Evolutionary conservation across 257 asterid species (phyloP).

Genomic region (Jaltomata sinuosa): DNA sequence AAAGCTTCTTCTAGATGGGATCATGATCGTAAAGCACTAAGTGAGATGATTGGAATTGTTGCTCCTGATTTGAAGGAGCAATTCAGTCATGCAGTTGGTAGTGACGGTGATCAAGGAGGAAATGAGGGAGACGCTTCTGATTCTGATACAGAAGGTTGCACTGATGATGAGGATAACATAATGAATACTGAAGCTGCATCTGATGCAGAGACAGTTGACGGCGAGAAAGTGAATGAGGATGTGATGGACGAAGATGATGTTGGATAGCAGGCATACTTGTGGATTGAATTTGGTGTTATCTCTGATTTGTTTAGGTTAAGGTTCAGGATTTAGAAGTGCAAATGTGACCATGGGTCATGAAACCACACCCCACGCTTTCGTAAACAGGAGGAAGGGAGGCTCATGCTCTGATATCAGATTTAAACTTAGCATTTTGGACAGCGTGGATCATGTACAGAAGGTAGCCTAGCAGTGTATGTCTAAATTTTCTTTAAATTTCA

Average conservation of each 20-base stretch:
- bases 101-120: constrained; percentile 25
- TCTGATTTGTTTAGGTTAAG: not conserved
- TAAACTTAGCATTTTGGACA: not conserved
- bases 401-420: not conserved
- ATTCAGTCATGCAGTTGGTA: constrained; percentile 41
- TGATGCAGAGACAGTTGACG: constrained; percentile 47
- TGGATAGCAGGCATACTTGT: constrained; percentile 6
- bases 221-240: constrained; percentile 21
- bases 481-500: not conserved
- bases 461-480: not conserved
- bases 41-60: constrained; percentile 70
- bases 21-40: constrained; percentile 43
- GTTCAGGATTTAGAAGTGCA: not conserved
- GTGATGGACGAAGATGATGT: constrained; percentile 49
- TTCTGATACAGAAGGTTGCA: constrained; percentile 55
- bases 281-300: not conserved
- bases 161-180: constrained; percentile 22
- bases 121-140: constrained; percentile 28
- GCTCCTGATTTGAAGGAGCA: constrained; percentile 69
- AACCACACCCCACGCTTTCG: not conserved
- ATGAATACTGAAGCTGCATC: constrained; percentile 32
- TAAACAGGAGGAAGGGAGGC: not conserved
- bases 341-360: not conserved
- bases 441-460: constrained; percentile 1
- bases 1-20: constrained; percentile 26